phyloP scores from a whole-genome alignment of 495 filamentous ascomycete species.

The Oidiodendron maius region DNA sequence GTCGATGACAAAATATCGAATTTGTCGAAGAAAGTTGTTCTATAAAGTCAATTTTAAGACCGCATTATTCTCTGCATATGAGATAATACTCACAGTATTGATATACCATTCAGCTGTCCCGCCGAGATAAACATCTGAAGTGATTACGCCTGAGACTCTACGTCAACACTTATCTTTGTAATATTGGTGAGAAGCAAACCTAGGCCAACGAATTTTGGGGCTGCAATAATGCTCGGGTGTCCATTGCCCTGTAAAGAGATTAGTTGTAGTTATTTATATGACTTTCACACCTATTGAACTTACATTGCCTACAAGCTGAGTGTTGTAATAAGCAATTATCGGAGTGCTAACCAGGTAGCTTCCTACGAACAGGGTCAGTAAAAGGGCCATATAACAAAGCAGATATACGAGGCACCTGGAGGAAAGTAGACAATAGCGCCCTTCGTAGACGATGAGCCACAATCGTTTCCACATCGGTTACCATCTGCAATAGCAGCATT shows the following conservation, averaged over 20 bases:
- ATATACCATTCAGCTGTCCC: no score
- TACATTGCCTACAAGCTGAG: constrained; percentile 78
- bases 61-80: no score
- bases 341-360: constrained; percentile 52
- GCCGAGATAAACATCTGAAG: no score
- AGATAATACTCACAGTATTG: no score
- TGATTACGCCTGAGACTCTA: no score
- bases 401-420: constrained; percentile 54
- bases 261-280: constrained; percentile 8
- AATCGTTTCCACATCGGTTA: constrained; percentile 38
- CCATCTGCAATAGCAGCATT: constrained; percentile 55
- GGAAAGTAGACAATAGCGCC: constrained; percentile 29
- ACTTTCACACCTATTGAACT: constrained; percentile 15
- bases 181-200: no score
- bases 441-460: constrained; percentile 28
- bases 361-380: no score
- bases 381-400: constrained; percentile 49
- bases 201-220: no score
- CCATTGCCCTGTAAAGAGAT: no score
- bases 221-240: no score
- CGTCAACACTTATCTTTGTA: no score
- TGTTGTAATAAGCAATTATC: constrained; percentile 71
- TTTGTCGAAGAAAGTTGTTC: constrained; percentile 37
- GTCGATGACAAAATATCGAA: constrained; percentile 39
- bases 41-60: no score